Percentiles rank a stretch among this genome's conserved stretches.
Conservation (phyloP, 1,139 yeast species). For the Kurtzmaniella quercitrusa region DNA sequence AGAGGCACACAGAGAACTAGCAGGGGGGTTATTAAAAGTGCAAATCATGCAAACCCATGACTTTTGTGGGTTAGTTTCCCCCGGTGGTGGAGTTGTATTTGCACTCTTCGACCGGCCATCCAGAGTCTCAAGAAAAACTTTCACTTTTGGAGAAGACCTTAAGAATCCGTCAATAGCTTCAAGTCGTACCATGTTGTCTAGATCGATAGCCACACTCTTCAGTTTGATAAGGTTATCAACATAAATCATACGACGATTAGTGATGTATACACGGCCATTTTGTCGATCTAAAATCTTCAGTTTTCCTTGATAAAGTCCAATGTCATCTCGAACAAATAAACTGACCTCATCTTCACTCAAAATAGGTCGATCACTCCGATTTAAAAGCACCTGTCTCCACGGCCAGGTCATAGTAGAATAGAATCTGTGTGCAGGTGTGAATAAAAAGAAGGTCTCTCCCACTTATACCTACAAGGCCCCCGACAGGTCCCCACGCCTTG, state of each 20-base stretch:
- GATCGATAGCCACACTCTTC: conserved; percentile 47
- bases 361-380: conserved; percentile 47
- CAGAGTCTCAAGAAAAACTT: conserved; percentile 21
- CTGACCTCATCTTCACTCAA: conserved; percentile 37
- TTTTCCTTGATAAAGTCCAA: conserved; percentile 72
- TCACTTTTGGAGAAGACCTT: conserved; percentile 76
- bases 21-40: conserved; percentile 57
- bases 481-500: not conserved
- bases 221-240: conserved; percentile 50
- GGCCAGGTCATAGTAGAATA: conserved; percentile 9
- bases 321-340: conserved; percentile 46
- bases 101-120: not conserved
- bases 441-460: not conserved
- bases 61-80: not conserved
- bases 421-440: not conserved
- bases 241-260: conserved; percentile 69
- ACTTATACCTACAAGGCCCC: not conserved
- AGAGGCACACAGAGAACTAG: conserved; percentile 50
- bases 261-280: conserved; percentile 73
- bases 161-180: conserved; percentile 63
- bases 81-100: not conserved
- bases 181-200: conserved; percentile 40
- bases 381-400: conserved; percentile 40
- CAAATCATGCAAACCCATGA: conserved; percentile 85
- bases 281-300: conserved; percentile 62